Percentiles rank a stretch among this genome's conserved stretches.
Conservation (phyloP, 176 grass and related monocot species). For the Stipa capillata region DNA sequence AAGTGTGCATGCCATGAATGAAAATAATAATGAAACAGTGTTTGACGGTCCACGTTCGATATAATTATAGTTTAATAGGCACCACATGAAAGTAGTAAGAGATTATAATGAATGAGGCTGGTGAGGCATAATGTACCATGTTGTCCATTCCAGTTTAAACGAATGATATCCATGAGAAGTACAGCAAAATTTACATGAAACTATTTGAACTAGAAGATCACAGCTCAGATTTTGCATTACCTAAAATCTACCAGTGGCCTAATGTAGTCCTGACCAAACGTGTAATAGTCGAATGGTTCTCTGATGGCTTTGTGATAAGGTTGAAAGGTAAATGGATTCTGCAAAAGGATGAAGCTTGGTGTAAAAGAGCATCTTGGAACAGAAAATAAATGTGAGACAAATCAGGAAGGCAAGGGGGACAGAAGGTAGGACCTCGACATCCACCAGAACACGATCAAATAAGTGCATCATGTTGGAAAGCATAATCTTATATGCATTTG, state of each 20-base stretch:
- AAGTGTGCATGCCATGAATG: neutral
- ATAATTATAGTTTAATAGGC: constrained; percentile 38
- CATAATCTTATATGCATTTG: constrained; percentile 55
- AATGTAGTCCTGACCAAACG: constrained; percentile 97
- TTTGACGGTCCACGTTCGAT: neutral
- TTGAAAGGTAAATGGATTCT: constrained; percentile 73
- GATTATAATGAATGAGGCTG: neutral
- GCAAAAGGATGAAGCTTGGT: constrained; percentile 32
- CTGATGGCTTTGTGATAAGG: constrained; percentile 76
- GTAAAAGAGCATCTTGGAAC: neutral
- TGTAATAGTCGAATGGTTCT: constrained; percentile 83
- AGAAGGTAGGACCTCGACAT: constrained; percentile 56
- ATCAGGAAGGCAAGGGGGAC: neutral
- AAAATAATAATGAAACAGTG: neutral
- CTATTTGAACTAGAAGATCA: constrained; percentile 16
- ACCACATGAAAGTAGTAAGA: neutral
- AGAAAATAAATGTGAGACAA: constrained; percentile 14
- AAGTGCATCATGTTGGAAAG: constrained; percentile 54
- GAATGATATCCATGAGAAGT: neutral
- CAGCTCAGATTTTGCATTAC: constrained; percentile 41
- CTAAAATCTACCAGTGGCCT: constrained; percentile 77
- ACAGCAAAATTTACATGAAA: neutral
- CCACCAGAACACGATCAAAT: constrained; percentile 79
- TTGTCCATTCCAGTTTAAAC: neutral
- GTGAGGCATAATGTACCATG: neutral